Base-by-base conservation (phyloP, 305 asterid species). In the Lippia alba region DNA sequence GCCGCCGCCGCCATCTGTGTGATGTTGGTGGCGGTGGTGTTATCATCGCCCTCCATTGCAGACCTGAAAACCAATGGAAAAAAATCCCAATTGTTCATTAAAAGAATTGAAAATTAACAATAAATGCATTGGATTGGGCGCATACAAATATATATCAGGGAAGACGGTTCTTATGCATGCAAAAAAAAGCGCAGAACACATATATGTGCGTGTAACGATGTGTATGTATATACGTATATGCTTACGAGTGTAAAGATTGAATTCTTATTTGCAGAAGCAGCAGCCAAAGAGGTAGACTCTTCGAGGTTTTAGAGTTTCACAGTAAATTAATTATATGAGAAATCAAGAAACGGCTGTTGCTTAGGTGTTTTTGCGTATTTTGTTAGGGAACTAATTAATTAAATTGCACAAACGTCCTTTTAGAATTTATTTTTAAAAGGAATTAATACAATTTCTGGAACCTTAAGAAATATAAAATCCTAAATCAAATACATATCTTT, bases 21-120 rank as follows among this genome's bases (percentile, higher is more conserved):
- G 55, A 20, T 33, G 3, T 6, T 14, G 32, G 36, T 12, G 57
- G 8, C 41, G 40, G 55, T 58, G n/a, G n/a, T 49, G 18, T 49
- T n/a, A 7, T 60, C 20, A 4, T 41, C 73, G 8, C 63, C 54
- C 61, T 70, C 80, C 76, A 76, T 70, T 60, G 41, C 4, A 54
- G 32, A 3, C 18, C 69, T n/a, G 46, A 20, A 74, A 44, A 65
- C 9, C 46, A 44, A 44, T 2, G 8, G 9, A 5, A 46, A 44
- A 24, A 64, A 72, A 55, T n/a, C 50, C 30, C 46, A 1, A 39
- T 40, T 12, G 44, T 39, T 45, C 5, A 66, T 17, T n/a, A n/a
- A n/a, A n/a, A 10, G 34, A 12, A 5, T 2, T 9, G 48, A 34
- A 15, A 15, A 12, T 14, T 9, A 32, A 30, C 6, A 14, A 4